phyloP scores from a whole-genome alignment of 805 yeast species.

The Nakazawaea wyomingensis region DNA sequence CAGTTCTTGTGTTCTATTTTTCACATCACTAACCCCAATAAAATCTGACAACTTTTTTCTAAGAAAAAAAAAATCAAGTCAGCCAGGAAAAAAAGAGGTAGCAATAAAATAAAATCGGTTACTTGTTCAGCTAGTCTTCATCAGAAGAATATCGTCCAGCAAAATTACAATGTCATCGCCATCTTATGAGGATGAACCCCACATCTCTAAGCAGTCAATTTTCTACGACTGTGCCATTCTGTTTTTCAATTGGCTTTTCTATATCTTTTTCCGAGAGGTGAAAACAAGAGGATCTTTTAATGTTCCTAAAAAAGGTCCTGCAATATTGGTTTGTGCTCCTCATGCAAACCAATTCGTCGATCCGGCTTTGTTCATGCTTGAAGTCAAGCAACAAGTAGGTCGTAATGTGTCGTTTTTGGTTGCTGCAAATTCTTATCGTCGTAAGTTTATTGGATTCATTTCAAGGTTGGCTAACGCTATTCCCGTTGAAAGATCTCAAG shows the following conservation, averaged over 20 bases:
- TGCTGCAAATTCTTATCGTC: constrained; percentile 73
- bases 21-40: too few relatives aligned
- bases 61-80: too few relatives aligned
- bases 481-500: constrained; percentile 92
- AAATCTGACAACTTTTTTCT: too few relatives aligned
- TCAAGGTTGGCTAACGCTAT: constrained; percentile 75
- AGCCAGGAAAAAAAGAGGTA: too few relatives aligned
- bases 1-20: too few relatives aligned
- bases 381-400: constrained; percentile 58
- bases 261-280: constrained; percentile 82
- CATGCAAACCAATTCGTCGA: constrained; percentile 90
- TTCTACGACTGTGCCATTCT: constrained; percentile 12
- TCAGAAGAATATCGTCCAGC: too few relatives aligned
- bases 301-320: constrained; percentile 67
- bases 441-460: constrained; percentile 66
- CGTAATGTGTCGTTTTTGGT: constrained; percentile 76
- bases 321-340: constrained; percentile 93
- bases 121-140: too few relatives aligned
- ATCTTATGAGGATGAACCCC: constrained; percentile 6
- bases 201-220: background rate
- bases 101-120: too few relatives aligned
- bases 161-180: too few relatives aligned
- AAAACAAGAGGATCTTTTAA: constrained; percentile 82
- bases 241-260: constrained; percentile 20
- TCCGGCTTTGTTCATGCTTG: constrained; percentile 64